A percentile compares a stretch with the other conserved stretches of the same genome.
Conservation (phyloP, 1,139 yeast species). For the Scheffersomyces illinoinensis region DNA sequence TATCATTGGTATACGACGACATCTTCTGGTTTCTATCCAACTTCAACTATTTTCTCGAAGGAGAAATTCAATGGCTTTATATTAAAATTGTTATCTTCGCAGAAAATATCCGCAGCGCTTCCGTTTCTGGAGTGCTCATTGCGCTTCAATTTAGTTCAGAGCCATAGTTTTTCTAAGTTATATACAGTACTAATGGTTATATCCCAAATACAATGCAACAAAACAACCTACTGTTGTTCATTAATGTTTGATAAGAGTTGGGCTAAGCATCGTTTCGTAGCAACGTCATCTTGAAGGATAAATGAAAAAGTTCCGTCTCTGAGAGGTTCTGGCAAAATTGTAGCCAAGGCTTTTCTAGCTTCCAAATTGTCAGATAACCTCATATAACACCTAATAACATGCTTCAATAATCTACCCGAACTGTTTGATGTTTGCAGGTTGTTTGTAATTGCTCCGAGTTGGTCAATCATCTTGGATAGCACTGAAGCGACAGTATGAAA, state of each 20-base stretch:
- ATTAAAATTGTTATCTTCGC: neutral
- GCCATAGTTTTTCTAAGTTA: neutral
- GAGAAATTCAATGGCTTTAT: slow-evolving; percentile 3
- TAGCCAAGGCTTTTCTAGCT: slow-evolving; percentile 85
- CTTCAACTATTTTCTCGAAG: neutral
- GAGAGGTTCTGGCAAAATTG: slow-evolving; percentile 81
- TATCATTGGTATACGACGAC: slow-evolving; percentile 2
- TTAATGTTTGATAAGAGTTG: slow-evolving; percentile 75
- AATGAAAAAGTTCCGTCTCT: slow-evolving; percentile 87
- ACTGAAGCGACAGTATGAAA: slow-evolving; percentile 94
- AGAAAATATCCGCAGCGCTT: neutral
- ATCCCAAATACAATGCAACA: neutral
- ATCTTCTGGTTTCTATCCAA: slow-evolving; percentile 7
- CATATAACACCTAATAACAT: slow-evolving; percentile 90
- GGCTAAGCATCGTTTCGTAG: slow-evolving; percentile 84
- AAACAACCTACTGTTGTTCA: slow-evolving; percentile 23
- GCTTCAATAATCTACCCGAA: slow-evolving; percentile 85
- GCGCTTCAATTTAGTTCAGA: neutral
- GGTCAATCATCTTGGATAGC: slow-evolving; percentile 85
- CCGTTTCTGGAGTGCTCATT: neutral
- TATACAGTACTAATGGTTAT: neutral
- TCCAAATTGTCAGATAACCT: slow-evolving; percentile 87
- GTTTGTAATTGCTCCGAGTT: slow-evolving; percentile 50
- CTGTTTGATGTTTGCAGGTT: slow-evolving; percentile 43
- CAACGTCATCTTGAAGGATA: slow-evolving; percentile 81